Evolutionary conservation across 1,284 basidiomycete genomes (phyloP), one percentile per base, ranked within the genome.

Genomic region (Papiliotrema flavescens): DNA sequence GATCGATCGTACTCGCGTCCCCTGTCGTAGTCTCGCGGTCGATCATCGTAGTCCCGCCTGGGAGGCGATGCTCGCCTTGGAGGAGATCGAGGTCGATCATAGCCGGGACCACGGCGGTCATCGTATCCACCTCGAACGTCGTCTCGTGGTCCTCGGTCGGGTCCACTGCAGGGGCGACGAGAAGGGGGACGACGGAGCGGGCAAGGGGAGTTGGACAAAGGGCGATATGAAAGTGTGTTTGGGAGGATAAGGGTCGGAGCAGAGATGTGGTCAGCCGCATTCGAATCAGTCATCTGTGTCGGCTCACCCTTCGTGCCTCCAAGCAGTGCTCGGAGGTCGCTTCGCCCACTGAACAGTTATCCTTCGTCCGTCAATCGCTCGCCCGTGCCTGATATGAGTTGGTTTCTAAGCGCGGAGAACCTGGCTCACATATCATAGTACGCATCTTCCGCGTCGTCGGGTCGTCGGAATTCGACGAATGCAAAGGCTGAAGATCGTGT

Each of bases 271-370:
- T 50, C 51, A 53, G 51, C 22, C 42, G 32, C 28, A 19, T 11
- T 11, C 28, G 28, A 6, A 32, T 6, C 28, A 32, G 28, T 11
- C 28, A 32, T 6, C 6, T 6, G 11, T 11, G 28, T 32, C 8
- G 19, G 28, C 70, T 63, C 53, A 74, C 71, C 71, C 71, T 47
- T 90, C 88, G 64, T 85, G 86, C 58, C 89, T 85, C 89, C 89
- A 92, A 28, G 89, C 85, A 13, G 88, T 84, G 41, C 88, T 90
- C 4, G 89, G 89, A 44, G 90, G 89, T 65, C 88, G 89, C 75
- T 91, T 91, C 53, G 90, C 90, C 90, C 90, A 93, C 87, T 93
- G 65, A 1, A 92, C 88, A 69, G 88, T 86, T 75, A 92, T 76
- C 26, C 88, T 84, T 52, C 82, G 81, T 23, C 89, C 89, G 74